A percentile compares a stretch with the other conserved stretches of the same genome.
These are phyloP conservation scores for Plectranthus barbatus DNA, from an alignment of 257 asterid genomes.

Conservation along the genomic window DNA sequence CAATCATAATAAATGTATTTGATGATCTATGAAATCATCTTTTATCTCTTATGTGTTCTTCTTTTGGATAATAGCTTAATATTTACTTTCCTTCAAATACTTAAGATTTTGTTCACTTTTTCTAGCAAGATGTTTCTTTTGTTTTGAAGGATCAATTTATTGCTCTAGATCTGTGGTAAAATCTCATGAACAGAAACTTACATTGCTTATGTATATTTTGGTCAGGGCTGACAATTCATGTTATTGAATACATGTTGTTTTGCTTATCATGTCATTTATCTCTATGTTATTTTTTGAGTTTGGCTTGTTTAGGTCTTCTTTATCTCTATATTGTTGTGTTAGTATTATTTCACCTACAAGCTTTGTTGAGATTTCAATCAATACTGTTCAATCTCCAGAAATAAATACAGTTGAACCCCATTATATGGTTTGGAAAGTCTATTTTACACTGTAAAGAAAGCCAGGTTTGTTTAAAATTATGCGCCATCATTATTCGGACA, in stretches of 20 bases:
- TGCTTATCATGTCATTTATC: no score
- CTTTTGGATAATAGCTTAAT: not conserved
- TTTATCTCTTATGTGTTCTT: not conserved
- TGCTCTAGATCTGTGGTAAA: not conserved
- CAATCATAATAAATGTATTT: not conserved
- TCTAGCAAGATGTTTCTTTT: not conserved
- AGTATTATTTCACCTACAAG: no score
- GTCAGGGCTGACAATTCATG: not conserved
- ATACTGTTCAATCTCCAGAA: not conserved
- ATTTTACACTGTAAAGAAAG: not conserved
- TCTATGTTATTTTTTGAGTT: not conserved
- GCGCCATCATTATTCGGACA: not conserved
- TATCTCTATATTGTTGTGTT: not conserved
- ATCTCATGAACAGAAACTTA: not conserved
- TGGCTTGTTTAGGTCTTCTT: not conserved
- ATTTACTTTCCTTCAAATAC: not conserved
- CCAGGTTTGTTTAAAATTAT: not conserved
- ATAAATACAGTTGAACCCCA: not conserved
- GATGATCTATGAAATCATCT: not conserved
- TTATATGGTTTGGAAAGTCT: not conserved
- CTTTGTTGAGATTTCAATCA: no score
- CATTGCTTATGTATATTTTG: not conserved
- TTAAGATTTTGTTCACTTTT: not conserved
- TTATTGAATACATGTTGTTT: not conserved
- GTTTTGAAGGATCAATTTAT: not conserved